These are phyloP conservation scores for Coemansia sp. DNA, from an alignment of 192 early-diverging fungal species.

Conservation along the genomic window DNA sequence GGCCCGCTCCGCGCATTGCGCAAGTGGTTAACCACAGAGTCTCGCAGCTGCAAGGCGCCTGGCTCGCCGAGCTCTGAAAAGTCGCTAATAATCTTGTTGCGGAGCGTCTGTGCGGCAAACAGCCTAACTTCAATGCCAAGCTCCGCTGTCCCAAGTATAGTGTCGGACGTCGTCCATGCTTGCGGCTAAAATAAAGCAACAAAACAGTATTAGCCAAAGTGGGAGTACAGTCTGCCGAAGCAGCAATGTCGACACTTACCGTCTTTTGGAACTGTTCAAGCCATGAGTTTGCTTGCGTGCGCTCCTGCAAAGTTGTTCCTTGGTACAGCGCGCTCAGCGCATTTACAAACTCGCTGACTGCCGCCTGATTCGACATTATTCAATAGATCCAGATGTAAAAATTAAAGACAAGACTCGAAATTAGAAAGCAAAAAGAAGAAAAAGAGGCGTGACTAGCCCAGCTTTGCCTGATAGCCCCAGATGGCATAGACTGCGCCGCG, in stretches of 20 bases:
- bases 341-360: conserved; percentile 33
- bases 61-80: conserved; percentile 68
- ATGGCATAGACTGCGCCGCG: background rate
- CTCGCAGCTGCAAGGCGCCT: conserved; percentile 65
- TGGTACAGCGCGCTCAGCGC: conserved; percentile 50
- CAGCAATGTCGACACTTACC: conserved; percentile 52
- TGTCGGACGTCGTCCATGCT: conserved; percentile 83
- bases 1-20: conserved; percentile 57
- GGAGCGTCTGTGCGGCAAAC: conserved; percentile 92
- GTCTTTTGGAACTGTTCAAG: conserved; percentile 85
- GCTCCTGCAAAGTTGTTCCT: conserved; percentile 21
- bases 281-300: conserved; percentile 69
- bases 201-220: background rate
- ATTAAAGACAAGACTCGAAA: background rate
- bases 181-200: conserved; percentile 56
- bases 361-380: conserved; percentile 18
- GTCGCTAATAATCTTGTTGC: conserved; percentile 88
- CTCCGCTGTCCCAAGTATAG: conserved; percentile 61
- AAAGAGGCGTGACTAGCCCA: background rate
- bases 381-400: background rate
- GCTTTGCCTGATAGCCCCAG: background rate
- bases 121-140: conserved; percentile 62
- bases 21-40: conserved; percentile 74
- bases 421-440: background rate
- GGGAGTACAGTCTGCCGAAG: background rate